Conservation (phyloP, 2,329 filamentous ascomycete genomes). For the Colletotrichum sp. region DNA sequence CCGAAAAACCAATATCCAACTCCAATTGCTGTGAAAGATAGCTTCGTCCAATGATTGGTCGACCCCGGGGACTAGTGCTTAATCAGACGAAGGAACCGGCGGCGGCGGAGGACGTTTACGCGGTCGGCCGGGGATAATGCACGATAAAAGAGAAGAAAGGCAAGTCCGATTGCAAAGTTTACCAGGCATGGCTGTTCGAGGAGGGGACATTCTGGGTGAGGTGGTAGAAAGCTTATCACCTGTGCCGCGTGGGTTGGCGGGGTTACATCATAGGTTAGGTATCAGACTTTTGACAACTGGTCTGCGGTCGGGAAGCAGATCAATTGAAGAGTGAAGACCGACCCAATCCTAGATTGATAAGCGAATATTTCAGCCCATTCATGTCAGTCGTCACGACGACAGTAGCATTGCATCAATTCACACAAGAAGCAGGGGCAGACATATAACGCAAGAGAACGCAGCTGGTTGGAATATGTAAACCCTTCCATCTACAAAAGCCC, state of each 20-base stretch:
- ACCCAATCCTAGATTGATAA: neutral
- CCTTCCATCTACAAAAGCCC: conserved; percentile 22
- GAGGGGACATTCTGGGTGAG: accelerated
- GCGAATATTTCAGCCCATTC: accelerated
- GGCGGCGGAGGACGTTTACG: neutral
- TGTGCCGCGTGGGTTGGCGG: neutral
- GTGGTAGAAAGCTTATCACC: neutral
- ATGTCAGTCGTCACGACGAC: neutral
- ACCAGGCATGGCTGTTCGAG: neutral
- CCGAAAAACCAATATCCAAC: neutral
- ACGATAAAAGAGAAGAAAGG: neutral
- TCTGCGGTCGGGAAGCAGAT: neutral
- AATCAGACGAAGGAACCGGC: neutral
- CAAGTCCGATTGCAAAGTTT: neutral
- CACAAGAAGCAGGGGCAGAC: neutral
- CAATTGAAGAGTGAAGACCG: accelerated
- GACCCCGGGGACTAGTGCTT: neutral
- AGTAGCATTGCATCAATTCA: neutral
- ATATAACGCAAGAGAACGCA: conserved; percentile 6
- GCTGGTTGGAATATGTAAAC: conserved; percentile 17
- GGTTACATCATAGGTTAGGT: neutral
- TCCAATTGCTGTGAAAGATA: neutral
- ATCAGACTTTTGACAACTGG: neutral
- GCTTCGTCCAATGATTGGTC: neutral
- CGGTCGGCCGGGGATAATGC: neutral